phyloP scores from a whole-genome alignment of 2,329 filamentous ascomycete genomes.

The Pseudogymnoascus pannorum region DNA sequence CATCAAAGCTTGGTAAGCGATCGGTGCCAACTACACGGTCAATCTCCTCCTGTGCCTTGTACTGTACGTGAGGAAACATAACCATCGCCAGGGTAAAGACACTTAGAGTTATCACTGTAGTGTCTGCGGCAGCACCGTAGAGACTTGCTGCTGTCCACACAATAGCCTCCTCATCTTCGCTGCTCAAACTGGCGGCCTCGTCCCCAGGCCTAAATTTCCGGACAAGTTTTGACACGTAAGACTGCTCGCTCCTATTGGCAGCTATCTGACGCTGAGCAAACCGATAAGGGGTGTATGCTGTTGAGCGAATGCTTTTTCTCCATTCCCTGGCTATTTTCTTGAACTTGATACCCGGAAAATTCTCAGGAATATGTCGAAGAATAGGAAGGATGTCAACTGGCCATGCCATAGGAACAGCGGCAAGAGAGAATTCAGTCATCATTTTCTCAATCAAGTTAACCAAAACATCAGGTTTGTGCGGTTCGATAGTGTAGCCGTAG shows the following conservation, averaged over 20 bases:
- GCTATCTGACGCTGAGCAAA: conserved; percentile 13
- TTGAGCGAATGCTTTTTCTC: conserved; percentile 11
- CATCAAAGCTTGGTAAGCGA: conserved; percentile 40
- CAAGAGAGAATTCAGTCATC: conserved; percentile 16
- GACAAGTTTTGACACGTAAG: conserved; percentile 16
- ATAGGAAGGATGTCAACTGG: conserved; percentile 13
- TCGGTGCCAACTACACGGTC: conserved; percentile 41
- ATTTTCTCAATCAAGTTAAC: conserved; percentile 14
- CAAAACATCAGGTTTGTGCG: conserved; percentile 11
- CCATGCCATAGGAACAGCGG: conserved; percentile 13
- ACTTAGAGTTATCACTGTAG: conserved; percentile 11
- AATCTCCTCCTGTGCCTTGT: conserved; percentile 34
- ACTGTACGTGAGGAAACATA: conserved; percentile 16
- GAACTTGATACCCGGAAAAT: conserved; percentile 14
- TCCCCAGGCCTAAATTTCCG: neutral
- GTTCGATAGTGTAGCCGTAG: conserved; percentile 15
- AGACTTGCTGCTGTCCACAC: conserved; percentile 12
- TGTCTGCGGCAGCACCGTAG: conserved; percentile 15
- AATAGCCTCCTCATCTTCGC: conserved; percentile 13
- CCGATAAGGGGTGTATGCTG: conserved; percentile 13
- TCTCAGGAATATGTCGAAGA: conserved; percentile 13
- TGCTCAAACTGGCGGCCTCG: neutral
- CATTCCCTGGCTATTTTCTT: conserved; percentile 14
- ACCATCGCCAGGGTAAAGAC: conserved; percentile 15
- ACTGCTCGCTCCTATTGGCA: neutral